A percentile compares a stretch with the other conserved stretches of the same genome.
These are phyloP conservation scores for Aspergillus sp. DNA, from an alignment of 2,329 filamentous ascomycete genomes.

Conservation along the genomic window DNA sequence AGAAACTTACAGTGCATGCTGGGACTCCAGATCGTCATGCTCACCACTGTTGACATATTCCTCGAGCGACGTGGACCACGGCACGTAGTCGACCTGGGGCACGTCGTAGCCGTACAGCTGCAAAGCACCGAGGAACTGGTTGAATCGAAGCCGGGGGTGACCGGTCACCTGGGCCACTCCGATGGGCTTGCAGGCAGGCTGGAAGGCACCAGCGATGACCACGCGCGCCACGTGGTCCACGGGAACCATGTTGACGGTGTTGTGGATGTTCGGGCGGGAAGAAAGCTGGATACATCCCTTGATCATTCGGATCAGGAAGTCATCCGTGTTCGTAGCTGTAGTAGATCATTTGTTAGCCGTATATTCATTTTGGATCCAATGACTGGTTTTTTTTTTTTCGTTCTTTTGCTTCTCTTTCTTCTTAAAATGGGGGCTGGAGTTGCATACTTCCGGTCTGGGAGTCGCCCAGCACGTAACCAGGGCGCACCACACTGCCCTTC, in stretches of 20 bases:
- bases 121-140: slow-evolving; percentile 70
- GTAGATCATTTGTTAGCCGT: slow-evolving; percentile 32
- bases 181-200: slow-evolving; percentile 56
- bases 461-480: slow-evolving; percentile 83
- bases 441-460: slow-evolving; percentile 57
- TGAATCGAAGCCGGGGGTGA: slow-evolving; percentile 75
- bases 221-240: slow-evolving; percentile 81
- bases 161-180: slow-evolving; percentile 75
- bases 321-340: slow-evolving; percentile 68
- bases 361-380: background rate
- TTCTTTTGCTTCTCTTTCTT: background rate
- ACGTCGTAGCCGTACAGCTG: slow-evolving; percentile 71
- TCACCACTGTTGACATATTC: slow-evolving; percentile 62
- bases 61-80: slow-evolving; percentile 69
- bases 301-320: slow-evolving; percentile 82
- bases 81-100: slow-evolving; percentile 64
- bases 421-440: background rate
- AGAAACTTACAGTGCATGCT: slow-evolving; percentile 61
- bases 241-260: slow-evolving; percentile 86
- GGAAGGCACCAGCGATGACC: slow-evolving; percentile 70
- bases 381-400: background rate
- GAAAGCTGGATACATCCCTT: slow-evolving; percentile 85
- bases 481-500: slow-evolving; percentile 71
- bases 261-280: slow-evolving; percentile 72
- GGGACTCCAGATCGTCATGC: slow-evolving; percentile 57